phyloP scores from a whole-genome alignment of 176 grass and related monocot species.

The Chloris gayana region DNA sequence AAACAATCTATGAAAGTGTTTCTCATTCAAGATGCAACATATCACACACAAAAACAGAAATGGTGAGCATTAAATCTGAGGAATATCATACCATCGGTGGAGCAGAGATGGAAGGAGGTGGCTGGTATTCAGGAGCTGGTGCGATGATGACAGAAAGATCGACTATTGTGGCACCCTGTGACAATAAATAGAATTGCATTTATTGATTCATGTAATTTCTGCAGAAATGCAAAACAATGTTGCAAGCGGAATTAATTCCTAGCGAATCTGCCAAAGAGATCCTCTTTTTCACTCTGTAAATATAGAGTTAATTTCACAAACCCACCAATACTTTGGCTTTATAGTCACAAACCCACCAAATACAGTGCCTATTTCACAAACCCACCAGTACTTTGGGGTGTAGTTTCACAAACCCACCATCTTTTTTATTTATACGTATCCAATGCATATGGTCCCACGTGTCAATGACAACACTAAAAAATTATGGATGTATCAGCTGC shows the following conservation, averaged over 20 bases:
- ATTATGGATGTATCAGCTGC: too few species aligned
- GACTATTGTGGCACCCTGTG: slow-evolving; percentile 83
- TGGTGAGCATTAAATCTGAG: not conserved
- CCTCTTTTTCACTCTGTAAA: not conserved
- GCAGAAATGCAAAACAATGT: not conserved
- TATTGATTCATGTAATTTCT: not conserved
- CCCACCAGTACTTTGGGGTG: too few species aligned
- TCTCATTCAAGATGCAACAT: slow-evolving; percentile 21
- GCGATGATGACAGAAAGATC: slow-evolving; percentile 86
- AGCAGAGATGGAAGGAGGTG: slow-evolving; percentile 55
- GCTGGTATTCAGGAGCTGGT: slow-evolving; percentile 75
- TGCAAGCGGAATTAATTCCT: not conserved
- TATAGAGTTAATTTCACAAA: too few species aligned
- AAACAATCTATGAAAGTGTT: not conserved
- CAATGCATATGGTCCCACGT: too few species aligned
- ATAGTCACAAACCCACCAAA: too few species aligned
- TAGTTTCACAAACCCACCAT: too few species aligned
- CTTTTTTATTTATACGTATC: too few species aligned
- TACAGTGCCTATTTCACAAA: too few species aligned
- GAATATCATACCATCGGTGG: slow-evolving; percentile 49
- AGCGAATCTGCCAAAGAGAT: not conserved
- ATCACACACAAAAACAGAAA: not conserved
- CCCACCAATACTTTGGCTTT: too few species aligned
- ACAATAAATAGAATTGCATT: slow-evolving; percentile 25
- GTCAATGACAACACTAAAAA: too few species aligned